phyloP scores from a whole-genome alignment of 805 yeast genomes.

The Candida germanica region DNA sequence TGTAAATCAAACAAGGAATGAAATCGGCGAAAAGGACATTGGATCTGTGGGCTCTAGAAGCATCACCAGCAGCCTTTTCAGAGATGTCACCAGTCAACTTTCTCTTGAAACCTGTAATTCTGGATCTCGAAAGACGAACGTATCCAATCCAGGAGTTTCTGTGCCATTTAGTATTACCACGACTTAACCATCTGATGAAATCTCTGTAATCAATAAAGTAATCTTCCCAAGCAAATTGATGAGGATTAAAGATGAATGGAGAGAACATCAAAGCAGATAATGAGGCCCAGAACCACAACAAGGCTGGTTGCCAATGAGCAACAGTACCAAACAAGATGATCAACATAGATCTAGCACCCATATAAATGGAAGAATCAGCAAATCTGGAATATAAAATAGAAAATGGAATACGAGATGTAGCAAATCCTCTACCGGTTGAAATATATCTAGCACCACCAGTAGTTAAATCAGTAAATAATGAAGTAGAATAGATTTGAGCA shows the following conservation, averaged over 20 bases:
- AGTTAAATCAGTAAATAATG: constrained; percentile 63
- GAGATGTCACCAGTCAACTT: constrained; percentile 63
- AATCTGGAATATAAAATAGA: constrained; percentile 64
- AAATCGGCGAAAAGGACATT: constrained; percentile 81
- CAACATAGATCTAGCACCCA: constrained; percentile 77
- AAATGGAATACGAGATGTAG: constrained; percentile 69
- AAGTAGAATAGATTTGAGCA: constrained; percentile 71
- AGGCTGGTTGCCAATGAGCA: constrained; percentile 87
- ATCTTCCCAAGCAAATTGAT: constrained; percentile 95
- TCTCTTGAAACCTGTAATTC: constrained; percentile 88
- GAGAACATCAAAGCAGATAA: constrained; percentile 83
- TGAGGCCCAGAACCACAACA: constrained; percentile 97
- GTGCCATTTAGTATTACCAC: constrained; percentile 88
- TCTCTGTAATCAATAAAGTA: constrained; percentile 96
- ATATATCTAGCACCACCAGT: constrained; percentile 82
- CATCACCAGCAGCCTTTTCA: constrained; percentile 67
- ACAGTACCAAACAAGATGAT: constrained; percentile 71
- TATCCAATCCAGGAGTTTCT: constrained; percentile 88
- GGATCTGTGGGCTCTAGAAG: constrained; percentile 71
- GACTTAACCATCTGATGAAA: constrained; percentile 84
- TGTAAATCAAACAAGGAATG: constrained; percentile 65
- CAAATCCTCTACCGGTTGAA: constrained; percentile 81
- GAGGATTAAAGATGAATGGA: constrained; percentile 95
- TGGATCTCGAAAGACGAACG: constrained; percentile 75
- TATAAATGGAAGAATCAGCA: constrained; percentile 75